Evolutionary conservation across 1,284 basidiomycete genomes (phyloP).

Genomic region (Blastosporella zonata): DNA sequence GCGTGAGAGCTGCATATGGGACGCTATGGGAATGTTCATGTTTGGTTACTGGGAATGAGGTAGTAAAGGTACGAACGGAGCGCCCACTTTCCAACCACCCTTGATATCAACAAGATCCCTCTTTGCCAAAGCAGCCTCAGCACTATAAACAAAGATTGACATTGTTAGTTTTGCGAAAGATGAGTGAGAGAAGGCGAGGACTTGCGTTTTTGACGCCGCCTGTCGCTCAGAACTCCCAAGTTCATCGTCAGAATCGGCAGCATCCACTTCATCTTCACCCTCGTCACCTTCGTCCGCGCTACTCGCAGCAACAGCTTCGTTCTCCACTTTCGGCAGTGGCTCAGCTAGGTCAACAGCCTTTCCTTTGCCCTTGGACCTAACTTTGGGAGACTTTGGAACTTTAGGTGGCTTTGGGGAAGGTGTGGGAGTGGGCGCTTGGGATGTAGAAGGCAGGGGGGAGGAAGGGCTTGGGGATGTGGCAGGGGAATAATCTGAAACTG

Average conservation of each 20-base stretch:
- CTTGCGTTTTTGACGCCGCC: conserved; percentile 62
- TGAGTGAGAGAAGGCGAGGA: not conserved
- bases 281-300: conserved; percentile 22
- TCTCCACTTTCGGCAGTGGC: conserved; percentile 1
- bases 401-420: conserved; percentile 8
- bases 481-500: not conserved
- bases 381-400: conserved; percentile 11
- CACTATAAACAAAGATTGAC: conserved; percentile 45
- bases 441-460: conserved; percentile 16
- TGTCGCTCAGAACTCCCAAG: conserved; percentile 29
- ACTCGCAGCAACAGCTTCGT: conserved; percentile 10
- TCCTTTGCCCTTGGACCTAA: conserved; percentile 18
- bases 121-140: conserved; percentile 63
- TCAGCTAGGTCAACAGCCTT: conserved; percentile 10
- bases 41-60: not conserved
- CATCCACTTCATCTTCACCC: conserved; percentile 40
- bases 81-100: conserved; percentile 85
- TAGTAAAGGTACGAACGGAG: conserved; percentile 60
- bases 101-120: conserved; percentile 74
- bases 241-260: conserved; percentile 46
- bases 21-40: conserved; percentile 53
- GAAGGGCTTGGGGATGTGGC: conserved; percentile 16
- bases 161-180: conserved; percentile 2
- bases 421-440: conserved; percentile 8
- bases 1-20: conserved; percentile 90